Conservation (phyloP, 345 rosid genomes). For the Acer negundo region DNA sequence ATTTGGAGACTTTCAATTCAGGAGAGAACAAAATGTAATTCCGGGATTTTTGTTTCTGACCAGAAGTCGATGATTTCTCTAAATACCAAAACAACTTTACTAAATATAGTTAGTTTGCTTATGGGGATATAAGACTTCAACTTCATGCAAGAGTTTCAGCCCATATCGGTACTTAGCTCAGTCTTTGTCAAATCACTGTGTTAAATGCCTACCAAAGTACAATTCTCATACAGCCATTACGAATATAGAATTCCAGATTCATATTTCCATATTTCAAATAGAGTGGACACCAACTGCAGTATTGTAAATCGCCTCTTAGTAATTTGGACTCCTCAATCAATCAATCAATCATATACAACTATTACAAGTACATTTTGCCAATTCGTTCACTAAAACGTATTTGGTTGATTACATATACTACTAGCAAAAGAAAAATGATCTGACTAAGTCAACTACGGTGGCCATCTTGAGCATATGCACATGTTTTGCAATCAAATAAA, state of each 20-base stretch:
- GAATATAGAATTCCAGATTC: not conserved
- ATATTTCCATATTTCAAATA: not conserved
- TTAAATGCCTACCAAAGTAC: not conserved
- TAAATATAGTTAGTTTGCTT: not conserved
- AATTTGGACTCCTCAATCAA: not conserved
- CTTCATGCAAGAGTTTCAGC: slow-evolving; percentile 4
- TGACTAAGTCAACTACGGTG: not conserved
- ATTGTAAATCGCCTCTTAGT: not conserved
- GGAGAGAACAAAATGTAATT: not conserved
- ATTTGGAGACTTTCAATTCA: not conserved
- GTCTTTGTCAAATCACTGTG: not conserved
- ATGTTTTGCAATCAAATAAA: not conserved
- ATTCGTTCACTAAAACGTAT: not conserved
- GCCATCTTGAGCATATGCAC: not conserved
- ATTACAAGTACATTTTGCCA: not conserved
- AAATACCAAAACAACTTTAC: not conserved
- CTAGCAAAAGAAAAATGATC: not conserved
- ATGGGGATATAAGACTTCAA: not conserved
- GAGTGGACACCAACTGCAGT: not conserved
- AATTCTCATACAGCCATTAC: not conserved
- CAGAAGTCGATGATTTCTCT: not conserved
- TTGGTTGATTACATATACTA: not conserved
- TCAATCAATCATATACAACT: not conserved
- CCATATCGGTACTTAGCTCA: not conserved
- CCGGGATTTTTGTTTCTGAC: not conserved